Evolutionary conservation across 2,329 filamentous ascomycete species (phyloP), one percentile per base, ranked within the genome.

Genomic region (Zymoseptoria pseudotritici): DNA sequence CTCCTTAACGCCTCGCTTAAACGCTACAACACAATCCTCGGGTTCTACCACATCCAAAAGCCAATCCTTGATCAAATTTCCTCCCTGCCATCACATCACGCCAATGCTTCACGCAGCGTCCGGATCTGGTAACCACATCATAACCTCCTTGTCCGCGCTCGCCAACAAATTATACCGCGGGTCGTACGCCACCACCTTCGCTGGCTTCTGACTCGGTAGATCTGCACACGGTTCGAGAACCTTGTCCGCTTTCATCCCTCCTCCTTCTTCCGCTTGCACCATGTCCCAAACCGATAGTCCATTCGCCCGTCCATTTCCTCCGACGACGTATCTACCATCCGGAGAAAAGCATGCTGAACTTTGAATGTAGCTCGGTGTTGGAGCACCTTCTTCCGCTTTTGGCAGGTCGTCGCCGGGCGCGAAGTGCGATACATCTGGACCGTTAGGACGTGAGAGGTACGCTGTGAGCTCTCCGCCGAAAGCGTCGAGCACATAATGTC

Each of bases 401-500:
- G 58, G 54, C 8, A 65, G 53, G 6, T 78, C 73, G 0, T 73
- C 69, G 19, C 76, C 73, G 3, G 77, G 75, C 8, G 75, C 73
- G 2, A 74, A 68, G 46, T 70, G 67, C 13, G 58, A 55, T 17
- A 67, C 63, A n/a, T 66, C 61, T 9, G 60, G 58, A 8, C 67
- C 68, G 7, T 55, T 56, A 5, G 71, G 68, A 3, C 71, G 70
- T 50, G 69, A 67, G 4, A 74, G 65, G 62, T 73, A 75, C 56
- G 70, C 69, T 2, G 70, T 58, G 21, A 97, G 75, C 6, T 81
- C 82, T 49, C 93, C 94, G 50, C 90, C 86, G 72, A 97, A 97
- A 1, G 93, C 90, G 72, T 99, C 94, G n/a, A 99, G 79, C 2
- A 99, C 78, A 70, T 94, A 96, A 74, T 99, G 94, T 0, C 91